Conservation (phyloP, 768 basidiomycete genomes). For the Lactarius akahatsu region DNA sequence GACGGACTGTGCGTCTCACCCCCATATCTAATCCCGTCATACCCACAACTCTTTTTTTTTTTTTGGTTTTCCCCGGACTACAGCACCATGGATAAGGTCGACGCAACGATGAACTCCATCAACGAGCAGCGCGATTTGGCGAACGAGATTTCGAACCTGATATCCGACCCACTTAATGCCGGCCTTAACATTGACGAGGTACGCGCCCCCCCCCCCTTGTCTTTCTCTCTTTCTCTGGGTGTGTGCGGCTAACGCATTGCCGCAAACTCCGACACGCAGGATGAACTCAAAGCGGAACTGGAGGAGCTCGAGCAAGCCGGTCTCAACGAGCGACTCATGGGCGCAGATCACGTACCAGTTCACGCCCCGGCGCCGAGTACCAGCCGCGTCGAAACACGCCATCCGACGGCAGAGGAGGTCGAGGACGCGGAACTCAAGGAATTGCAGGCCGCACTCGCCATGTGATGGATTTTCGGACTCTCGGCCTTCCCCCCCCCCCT, state of each 20-base stretch:
- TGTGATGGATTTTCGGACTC: constrained; percentile 39
- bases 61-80: constrained; percentile 4
- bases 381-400: constrained; percentile 36
- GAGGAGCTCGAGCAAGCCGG: constrained; percentile 87
- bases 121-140: constrained; percentile 90
- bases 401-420: constrained; percentile 72
- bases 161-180: constrained; percentile 66
- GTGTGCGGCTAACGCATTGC: not conserved
- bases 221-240: not conserved
- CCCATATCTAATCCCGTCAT: too few relatives aligned
- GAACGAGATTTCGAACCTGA: constrained; percentile 86
- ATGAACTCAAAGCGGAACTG: constrained; percentile 74
- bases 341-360: constrained; percentile 86
- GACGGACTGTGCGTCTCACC: constrained; percentile 70
- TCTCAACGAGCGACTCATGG: constrained; percentile 79
- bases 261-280: constrained; percentile 45
- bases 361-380: constrained; percentile 71
- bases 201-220: constrained; percentile 27
- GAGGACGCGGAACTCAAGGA: constrained; percentile 88
- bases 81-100: constrained; percentile 87
- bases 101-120: constrained; percentile 82
- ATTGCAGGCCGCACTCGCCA: constrained; percentile 83
- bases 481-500: not conserved
- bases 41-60: not conserved
- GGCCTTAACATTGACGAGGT: constrained; percentile 73